Evolutionary conservation across 495 filamentous ascomycete species (phyloP).

Genomic region (Penicillium soppii): DNA sequence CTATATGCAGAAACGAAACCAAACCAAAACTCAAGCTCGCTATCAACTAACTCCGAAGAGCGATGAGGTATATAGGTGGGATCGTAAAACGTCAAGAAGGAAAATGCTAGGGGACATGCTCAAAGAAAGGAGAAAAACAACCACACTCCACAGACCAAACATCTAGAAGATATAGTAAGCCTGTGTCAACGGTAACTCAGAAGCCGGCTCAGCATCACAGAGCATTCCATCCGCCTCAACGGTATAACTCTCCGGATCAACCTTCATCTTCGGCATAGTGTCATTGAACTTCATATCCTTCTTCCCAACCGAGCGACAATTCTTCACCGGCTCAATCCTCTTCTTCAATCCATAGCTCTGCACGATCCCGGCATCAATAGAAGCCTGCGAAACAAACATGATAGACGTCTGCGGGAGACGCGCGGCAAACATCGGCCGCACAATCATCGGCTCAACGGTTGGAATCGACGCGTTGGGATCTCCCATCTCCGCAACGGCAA

Average conservation of each 20-base stretch:
- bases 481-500: slow-evolving; percentile 85
- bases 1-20: slow-evolving; percentile 3
- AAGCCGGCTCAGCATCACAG: slow-evolving; percentile 74
- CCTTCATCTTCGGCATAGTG: slow-evolving; percentile 83
- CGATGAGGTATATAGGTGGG: slow-evolving; percentile 19
- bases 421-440: slow-evolving; percentile 83
- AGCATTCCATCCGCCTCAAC: slow-evolving; percentile 84
- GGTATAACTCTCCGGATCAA: slow-evolving; percentile 87
- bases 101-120: background rate
- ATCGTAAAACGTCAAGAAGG: background rate
- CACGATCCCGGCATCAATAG: slow-evolving; percentile 63
- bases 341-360: slow-evolving; percentile 73
- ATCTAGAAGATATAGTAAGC: slow-evolving; percentile 72
- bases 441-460: slow-evolving; percentile 81
- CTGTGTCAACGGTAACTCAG: slow-evolving; percentile 76
- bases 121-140: background rate
- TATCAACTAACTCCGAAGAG: slow-evolving; percentile 4
- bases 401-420: slow-evolving; percentile 71
- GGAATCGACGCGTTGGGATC: slow-evolving; percentile 94
- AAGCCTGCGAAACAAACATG: slow-evolving; percentile 78
- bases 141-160: too few species aligned
- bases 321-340: slow-evolving; percentile 75
- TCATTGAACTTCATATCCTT: slow-evolving; percentile 94
- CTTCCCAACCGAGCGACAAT: slow-evolving; percentile 80
- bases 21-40: slow-evolving; percentile 10